These are phyloP conservation scores for Lepidium campestre DNA, from an alignment of 441 rosid genomes.

Conservation along the genomic window DNA sequence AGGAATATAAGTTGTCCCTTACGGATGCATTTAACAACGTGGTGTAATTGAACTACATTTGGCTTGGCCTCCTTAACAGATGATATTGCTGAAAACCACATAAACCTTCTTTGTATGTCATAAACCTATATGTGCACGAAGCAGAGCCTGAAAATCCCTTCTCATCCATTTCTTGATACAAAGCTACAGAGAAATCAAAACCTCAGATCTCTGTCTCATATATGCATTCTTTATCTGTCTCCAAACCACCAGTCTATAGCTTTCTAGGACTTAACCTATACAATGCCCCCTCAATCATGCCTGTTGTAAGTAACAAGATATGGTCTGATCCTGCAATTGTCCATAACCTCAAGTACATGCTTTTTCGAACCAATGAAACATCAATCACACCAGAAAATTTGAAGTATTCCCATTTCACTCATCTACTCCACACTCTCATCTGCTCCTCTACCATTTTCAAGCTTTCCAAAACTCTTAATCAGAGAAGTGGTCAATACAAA, in stretches of 20 bases:
- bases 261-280: slow-evolving; percentile 46
- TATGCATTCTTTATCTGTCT: slow-evolving; percentile 44
- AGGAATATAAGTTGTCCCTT: background rate
- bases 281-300: slow-evolving; percentile 71
- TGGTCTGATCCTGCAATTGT: slow-evolving; percentile 46
- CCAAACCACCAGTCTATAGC: slow-evolving; percentile 42
- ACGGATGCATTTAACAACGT: background rate
- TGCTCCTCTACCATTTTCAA: slow-evolving; percentile 73
- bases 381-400: slow-evolving; percentile 52
- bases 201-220: slow-evolving; percentile 72
- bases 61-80: slow-evolving; percentile 38
- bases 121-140: slow-evolving; percentile 56
- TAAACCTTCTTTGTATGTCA: slow-evolving; percentile 53
- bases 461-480: slow-evolving; percentile 49
- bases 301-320: slow-evolving; percentile 66
- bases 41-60: slow-evolving; percentile 62
- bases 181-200: slow-evolving; percentile 46
- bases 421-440: slow-evolving; percentile 57
- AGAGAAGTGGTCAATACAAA: slow-evolving; percentile 31
- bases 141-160: slow-evolving; percentile 51
- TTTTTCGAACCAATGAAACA: slow-evolving; percentile 64
- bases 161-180: slow-evolving; percentile 76
- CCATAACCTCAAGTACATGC: slow-evolving; percentile 65
- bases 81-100: slow-evolving; percentile 57
- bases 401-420: slow-evolving; percentile 55